Percentiles rank a stretch among this genome's conserved stretches.
Conservation (phyloP, 768 basidiomycete species). For the Termitomyces sp. region DNA sequence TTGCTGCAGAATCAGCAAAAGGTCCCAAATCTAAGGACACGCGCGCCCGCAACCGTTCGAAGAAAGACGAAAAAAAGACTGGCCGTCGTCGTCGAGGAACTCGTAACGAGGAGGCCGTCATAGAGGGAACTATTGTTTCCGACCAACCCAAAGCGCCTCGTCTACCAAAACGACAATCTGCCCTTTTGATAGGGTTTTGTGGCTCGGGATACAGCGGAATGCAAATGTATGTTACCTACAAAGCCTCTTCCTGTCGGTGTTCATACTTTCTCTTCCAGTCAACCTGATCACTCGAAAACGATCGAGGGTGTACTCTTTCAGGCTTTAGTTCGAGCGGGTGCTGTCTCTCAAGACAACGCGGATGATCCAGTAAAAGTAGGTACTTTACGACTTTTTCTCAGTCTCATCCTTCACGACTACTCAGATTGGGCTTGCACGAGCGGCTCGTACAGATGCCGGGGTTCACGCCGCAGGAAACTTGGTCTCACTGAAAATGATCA, state of each 20-base stretch:
- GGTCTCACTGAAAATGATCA: slow-evolving; percentile 88
- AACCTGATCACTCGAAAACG: slow-evolving; percentile 62
- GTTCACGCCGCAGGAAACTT: slow-evolving; percentile 96
- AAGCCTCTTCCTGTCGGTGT: neutral
- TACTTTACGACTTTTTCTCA: neutral
- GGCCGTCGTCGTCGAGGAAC: slow-evolving; percentile 39
- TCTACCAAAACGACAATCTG: slow-evolving; percentile 80
- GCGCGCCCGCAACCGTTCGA: slow-evolving; percentile 21
- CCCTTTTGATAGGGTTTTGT: slow-evolving; percentile 84
- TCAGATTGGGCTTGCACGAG: slow-evolving; percentile 78
- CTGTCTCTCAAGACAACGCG: slow-evolving; percentile 92
- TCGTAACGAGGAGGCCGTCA: slow-evolving; percentile 26
- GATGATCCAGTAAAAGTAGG: slow-evolving; percentile 81
- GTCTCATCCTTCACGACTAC: neutral
- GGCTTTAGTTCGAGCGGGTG: slow-evolving; percentile 84
- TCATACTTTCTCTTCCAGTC: slow-evolving; percentile 35
- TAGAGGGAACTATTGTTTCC: slow-evolving; percentile 15
- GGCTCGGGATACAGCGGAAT: slow-evolving; percentile 91
- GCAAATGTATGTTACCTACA: slow-evolving; percentile 71
- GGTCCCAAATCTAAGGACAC: neutral
- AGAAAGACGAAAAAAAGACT: slow-evolving; percentile 28
- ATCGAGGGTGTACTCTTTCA: slow-evolving; percentile 90
- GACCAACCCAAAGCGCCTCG: slow-evolving; percentile 43
- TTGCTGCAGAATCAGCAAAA: neutral
- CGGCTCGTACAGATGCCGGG: slow-evolving; percentile 94